These are phyloP conservation scores for Sporobolomyces pararoseus DNA, from an alignment of 768 basidiomycete species.

Conservation along the genomic window DNA sequence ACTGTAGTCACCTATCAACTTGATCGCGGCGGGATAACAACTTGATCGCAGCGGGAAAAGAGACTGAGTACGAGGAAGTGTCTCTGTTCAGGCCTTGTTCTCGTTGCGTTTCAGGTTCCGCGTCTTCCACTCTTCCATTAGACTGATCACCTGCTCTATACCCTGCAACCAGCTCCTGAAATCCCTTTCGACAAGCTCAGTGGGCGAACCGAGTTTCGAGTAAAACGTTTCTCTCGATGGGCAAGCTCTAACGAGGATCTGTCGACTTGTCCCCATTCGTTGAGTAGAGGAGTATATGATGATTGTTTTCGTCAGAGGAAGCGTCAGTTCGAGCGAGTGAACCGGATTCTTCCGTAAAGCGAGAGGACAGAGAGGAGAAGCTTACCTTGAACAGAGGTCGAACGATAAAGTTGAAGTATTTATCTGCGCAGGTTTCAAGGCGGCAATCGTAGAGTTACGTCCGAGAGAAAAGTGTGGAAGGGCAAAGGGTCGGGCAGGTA, in stretches of 20 bases:
- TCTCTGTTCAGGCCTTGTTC: too few species aligned
- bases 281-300: too few species aligned
- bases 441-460: too few species aligned
- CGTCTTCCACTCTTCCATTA: not conserved
- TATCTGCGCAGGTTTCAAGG: not conserved
- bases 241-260: constrained; percentile 26
- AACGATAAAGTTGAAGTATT: constrained; percentile 24
- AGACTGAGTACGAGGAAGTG: too few species aligned
- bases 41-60: too few species aligned
- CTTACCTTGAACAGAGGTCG: constrained; percentile 29
- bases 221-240: not conserved
- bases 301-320: not conserved
- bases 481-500: too few species aligned
- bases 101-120: too few species aligned
- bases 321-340: not conserved
- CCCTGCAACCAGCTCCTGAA: not conserved
- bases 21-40: too few species aligned
- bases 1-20: too few species aligned
- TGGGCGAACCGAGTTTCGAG: not conserved
- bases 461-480: too few species aligned
- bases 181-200: not conserved
- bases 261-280: too few species aligned
- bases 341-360: too few species aligned
- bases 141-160: not conserved
- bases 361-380: not conserved